A percentile compares a stretch with the other conserved stretches of the same genome.
Conservation (phyloP, 805 yeast genomes). For the Lachancea kluyveri region DNA sequence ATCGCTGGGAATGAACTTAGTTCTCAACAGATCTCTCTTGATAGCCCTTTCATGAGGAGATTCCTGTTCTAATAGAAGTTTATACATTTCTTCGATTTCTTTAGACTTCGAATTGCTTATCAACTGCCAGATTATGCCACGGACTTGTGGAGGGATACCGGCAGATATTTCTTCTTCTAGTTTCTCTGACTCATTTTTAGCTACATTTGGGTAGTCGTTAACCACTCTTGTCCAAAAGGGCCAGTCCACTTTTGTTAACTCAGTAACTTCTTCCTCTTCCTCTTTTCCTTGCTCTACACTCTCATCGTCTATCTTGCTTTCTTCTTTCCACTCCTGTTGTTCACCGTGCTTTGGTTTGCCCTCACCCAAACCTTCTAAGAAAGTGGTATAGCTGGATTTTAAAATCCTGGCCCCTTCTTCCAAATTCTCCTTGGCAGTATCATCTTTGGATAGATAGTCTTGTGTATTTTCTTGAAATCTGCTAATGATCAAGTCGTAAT, state of each 20-base stretch:
- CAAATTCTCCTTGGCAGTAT: constrained; percentile 46
- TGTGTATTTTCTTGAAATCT: constrained; percentile 52
- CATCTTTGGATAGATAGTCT: constrained; percentile 44
- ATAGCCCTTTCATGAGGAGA: constrained; percentile 71
- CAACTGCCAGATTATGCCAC: constrained; percentile 92
- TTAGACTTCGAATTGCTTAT: constrained; percentile 72
- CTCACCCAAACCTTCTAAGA: constrained; percentile 12
- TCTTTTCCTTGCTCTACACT: constrained; percentile 7
- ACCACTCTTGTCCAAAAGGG: constrained; percentile 84
- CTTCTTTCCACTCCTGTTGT: constrained; percentile 15
- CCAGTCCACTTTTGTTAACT: constrained; percentile 53
- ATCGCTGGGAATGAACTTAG: constrained; percentile 66
- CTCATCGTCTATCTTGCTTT: constrained; percentile 9
- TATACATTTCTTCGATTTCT: constrained; percentile 31
- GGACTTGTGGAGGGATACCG: constrained; percentile 79
- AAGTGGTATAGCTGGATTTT: constrained; percentile 27
- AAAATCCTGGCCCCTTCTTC: constrained; percentile 41
- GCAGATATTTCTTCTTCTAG: constrained; percentile 55
- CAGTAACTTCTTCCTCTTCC: constrained; percentile 19
- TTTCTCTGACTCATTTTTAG: constrained; percentile 51
- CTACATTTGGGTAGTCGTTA: constrained; percentile 65
- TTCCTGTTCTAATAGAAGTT: constrained; percentile 41
- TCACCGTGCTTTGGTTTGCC: constrained; percentile 19
- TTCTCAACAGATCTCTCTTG: constrained; percentile 75
- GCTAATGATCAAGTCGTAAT: constrained; percentile 54